Evolutionary conservation across 2,329 filamentous ascomycete genomes (phyloP).

Genomic region (Colletotrichum truncatum): DNA sequence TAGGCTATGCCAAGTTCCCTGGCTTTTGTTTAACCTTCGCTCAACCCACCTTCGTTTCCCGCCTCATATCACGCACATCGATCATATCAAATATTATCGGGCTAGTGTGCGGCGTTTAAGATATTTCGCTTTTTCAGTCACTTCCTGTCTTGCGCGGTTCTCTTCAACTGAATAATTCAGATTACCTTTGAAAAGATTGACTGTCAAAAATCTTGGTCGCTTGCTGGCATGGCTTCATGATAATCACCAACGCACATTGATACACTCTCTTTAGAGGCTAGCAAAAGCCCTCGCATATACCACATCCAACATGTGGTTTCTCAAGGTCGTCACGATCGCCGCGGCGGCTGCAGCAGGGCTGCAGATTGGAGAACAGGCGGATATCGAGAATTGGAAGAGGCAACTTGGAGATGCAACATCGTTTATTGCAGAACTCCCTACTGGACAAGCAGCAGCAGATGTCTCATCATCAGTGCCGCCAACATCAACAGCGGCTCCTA

Average conservation of each 20-base stretch:
- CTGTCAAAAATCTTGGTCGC: background rate
- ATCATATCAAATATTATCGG: slow-evolving; percentile 3
- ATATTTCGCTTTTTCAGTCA: background rate
- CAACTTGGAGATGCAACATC: slow-evolving; percentile 15
- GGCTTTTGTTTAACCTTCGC: slow-evolving; percentile 15
- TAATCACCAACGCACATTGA: background rate
- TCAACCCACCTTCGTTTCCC: slow-evolving; percentile 15
- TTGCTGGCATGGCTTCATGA: slow-evolving; percentile 26
- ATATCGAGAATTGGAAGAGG: background rate
- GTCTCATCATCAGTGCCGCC: background rate
- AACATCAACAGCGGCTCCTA: background rate
- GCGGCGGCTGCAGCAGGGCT: slow-evolving; percentile 18
- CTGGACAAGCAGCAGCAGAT: slow-evolving; percentile 1
- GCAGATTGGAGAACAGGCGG: background rate
- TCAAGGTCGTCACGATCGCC: slow-evolving; percentile 13
- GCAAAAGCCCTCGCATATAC: background rate
- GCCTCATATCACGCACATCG: background rate
- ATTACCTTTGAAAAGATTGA: background rate
- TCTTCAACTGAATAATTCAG: background rate
- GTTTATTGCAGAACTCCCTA: slow-evolving; percentile 22
- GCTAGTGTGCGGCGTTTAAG: background rate
- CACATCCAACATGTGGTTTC: slow-evolving; percentile 21
- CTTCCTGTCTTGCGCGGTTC: background rate
- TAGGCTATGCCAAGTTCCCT: background rate
- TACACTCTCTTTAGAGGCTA: background rate